phyloP scores from a whole-genome alignment of 2,329 filamentous ascomycete species.

The Phyllosticta capitalensis region DNA sequence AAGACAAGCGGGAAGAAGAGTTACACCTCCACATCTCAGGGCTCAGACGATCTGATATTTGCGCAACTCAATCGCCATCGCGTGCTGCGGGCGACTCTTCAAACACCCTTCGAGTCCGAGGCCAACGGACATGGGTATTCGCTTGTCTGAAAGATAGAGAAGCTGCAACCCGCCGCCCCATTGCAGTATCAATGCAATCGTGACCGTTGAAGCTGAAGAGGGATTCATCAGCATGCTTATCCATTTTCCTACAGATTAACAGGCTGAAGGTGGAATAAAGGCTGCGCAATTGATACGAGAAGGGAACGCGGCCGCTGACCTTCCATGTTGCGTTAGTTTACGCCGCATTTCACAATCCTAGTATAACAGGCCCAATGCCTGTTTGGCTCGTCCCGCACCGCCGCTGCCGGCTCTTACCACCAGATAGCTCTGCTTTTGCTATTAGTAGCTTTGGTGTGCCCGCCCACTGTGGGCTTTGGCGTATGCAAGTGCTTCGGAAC shows the following conservation, averaged over 20 bases:
- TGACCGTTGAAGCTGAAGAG: background rate
- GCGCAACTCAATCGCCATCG: background rate
- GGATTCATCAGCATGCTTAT: background rate
- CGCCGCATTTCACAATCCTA: background rate
- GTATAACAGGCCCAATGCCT: background rate
- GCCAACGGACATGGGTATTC: background rate
- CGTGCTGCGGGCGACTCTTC: background rate
- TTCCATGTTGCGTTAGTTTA: background rate
- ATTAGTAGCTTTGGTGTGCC: background rate
- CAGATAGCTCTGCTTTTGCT: background rate
- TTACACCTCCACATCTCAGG: background rate
- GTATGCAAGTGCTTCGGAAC: background rate
- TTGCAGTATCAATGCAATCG: background rate
- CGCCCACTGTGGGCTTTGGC: too few relatives aligned
- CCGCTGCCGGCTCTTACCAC: background rate
- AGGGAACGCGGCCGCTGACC: background rate
- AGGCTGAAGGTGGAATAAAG: background rate
- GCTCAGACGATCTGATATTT: background rate
- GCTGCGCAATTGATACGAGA: background rate
- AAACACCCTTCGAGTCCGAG: background rate
- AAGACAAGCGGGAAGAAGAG: background rate
- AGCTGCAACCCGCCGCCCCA: background rate
- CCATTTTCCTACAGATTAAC: background rate
- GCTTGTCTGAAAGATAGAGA: background rate
- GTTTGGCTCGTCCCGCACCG: background rate